Evolutionary conservation across 192 early-diverging fungal species (phyloP).

Genomic region (Funneliformis geosporum): DNA sequence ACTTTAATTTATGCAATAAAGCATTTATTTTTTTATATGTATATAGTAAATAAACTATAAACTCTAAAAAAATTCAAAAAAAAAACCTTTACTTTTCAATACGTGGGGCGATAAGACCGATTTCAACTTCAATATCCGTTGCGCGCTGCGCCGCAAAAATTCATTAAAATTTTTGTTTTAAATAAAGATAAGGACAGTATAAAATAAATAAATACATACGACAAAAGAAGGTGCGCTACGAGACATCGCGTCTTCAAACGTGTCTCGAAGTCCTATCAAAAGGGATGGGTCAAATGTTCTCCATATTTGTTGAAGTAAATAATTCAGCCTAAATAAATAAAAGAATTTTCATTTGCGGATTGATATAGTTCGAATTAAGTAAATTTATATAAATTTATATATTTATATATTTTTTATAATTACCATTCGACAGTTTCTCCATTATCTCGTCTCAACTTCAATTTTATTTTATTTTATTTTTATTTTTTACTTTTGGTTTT

Average conservation of each 20-base stretch:
- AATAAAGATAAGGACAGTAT: neutral
- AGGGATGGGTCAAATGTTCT: conserved; percentile 18
- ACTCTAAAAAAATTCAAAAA: too few species aligned
- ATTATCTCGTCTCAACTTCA: neutral
- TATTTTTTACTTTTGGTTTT: neutral
- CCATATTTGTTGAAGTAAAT: conserved; percentile 28
- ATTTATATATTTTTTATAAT: neutral
- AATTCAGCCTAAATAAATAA: conserved; percentile 13
- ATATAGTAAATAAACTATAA: too few species aligned
- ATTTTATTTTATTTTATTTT: neutral
- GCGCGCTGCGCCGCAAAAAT: neutral
- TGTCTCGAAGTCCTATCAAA: conserved; percentile 13
- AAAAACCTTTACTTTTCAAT: too few species aligned
- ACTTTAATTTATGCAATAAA: too few species aligned
- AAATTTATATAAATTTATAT: too few species aligned
- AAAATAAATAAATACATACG: neutral
- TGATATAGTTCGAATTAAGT: too few species aligned
- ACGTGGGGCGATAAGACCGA: conserved; percentile 21
- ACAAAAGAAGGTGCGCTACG: conserved; percentile 27
- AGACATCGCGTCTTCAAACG: conserved; percentile 27
- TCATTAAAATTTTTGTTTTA: neutral
- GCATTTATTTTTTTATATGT: too few species aligned
- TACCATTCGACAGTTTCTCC: conserved; percentile 32
- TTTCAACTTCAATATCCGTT: conserved; percentile 23
- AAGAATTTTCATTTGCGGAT: too few species aligned